phyloP scores from a whole-genome alignment of 2,329 filamentous ascomycete genomes.

The Ophiostoma perfectum region DNA sequence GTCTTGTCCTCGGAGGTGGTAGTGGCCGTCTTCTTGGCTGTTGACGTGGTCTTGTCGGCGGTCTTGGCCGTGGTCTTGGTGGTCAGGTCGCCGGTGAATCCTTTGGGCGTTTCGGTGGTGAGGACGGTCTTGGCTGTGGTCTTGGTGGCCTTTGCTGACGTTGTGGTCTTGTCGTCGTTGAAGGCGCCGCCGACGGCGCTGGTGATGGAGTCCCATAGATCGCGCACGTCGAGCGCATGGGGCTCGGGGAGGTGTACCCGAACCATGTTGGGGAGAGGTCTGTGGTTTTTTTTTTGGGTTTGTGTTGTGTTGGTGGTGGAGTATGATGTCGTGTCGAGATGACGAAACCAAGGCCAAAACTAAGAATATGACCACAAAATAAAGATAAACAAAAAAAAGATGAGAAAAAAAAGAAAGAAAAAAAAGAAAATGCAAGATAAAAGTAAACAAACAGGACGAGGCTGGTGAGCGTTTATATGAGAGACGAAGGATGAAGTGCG shows the following conservation, averaged over 20 bases:
- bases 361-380: not conserved
- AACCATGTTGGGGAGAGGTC: constrained; percentile 6
- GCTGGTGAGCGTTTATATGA: constrained; percentile 14
- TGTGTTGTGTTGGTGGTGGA: constrained; percentile 3
- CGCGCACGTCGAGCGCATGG: constrained; percentile 4
- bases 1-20: constrained; percentile 9
- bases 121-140: constrained; percentile 15
- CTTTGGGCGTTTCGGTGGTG: constrained; percentile 13
- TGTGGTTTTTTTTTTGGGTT: too few species aligned
- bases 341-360: not conserved
- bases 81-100: constrained; percentile 17
- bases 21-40: constrained; percentile 11
- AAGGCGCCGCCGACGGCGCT: constrained; percentile 25
- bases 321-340: constrained; percentile 8
- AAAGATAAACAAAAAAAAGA: not conserved
- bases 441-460: not conserved
- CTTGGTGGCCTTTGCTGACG: constrained; percentile 12
- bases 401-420: constrained; percentile 1
- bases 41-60: constrained; percentile 18
- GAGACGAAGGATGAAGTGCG: not conserved
- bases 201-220: constrained; percentile 25
- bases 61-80: constrained; percentile 16
- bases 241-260: constrained; percentile 8
- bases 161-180: constrained; percentile 8
- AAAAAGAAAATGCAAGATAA: not conserved